A percentile compares a stretch with the other conserved stretches of the same genome.
Conservation (phyloP, 495 filamentous ascomycete species). For the Penicillium lividum region DNA sequence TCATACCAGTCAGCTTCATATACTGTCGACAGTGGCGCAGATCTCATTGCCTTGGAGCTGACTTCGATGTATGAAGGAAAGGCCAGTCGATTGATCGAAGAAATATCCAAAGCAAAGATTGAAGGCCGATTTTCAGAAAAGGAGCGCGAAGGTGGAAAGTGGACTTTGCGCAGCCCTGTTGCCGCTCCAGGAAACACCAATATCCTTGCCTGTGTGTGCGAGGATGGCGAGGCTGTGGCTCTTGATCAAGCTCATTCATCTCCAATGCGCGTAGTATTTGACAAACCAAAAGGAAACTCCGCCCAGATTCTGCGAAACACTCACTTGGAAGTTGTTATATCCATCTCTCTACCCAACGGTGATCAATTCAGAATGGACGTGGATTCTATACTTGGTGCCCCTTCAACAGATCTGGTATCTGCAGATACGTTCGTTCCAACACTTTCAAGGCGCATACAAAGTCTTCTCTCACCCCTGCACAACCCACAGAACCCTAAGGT, state of each 20-base stretch:
- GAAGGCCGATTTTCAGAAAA: conserved; percentile 78
- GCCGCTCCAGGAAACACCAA: conserved; percentile 60
- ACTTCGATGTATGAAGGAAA: conserved; percentile 76
- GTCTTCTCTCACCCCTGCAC: conserved; percentile 68
- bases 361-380: conserved; percentile 61
- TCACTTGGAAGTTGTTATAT: conserved; percentile 42
- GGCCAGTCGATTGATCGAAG: conserved; percentile 75
- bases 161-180: conserved; percentile 70
- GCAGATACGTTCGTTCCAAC: conserved; percentile 66
- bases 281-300: conserved; percentile 34
- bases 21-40: conserved; percentile 50
- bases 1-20: conserved; percentile 54
- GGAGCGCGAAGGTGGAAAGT: conserved; percentile 76
- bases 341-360: conserved; percentile 32
- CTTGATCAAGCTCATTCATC: conserved; percentile 31
- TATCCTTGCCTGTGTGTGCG: conserved; percentile 74
- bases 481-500: conserved; percentile 67
- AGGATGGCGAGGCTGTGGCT: conserved; percentile 52
- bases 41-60: conserved; percentile 56
- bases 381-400: conserved; percentile 59
- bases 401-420: conserved; percentile 67
- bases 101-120: conserved; percentile 80
- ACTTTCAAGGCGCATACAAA: conserved; percentile 60
- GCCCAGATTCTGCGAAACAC: conserved; percentile 32
- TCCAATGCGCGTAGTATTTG: conserved; percentile 41